Evolutionary conservation across 495 filamentous ascomycete genomes (phyloP).

Genomic region (Neurospora sp.): DNA sequence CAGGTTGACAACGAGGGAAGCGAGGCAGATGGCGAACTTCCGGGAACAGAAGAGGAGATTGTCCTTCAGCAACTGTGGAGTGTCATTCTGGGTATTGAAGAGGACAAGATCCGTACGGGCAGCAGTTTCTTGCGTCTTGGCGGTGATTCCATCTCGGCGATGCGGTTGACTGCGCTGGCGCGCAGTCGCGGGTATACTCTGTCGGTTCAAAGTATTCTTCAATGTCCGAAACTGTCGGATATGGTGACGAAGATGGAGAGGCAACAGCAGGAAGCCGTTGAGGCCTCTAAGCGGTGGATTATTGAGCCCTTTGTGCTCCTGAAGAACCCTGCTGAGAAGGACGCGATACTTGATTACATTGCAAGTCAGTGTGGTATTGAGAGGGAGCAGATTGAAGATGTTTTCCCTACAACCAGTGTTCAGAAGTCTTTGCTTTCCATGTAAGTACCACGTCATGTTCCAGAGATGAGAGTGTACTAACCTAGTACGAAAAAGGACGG

Average conservation of each 20-base stretch:
- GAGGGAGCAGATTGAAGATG: conserved; percentile 37
- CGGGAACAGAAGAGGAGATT: conserved; percentile 19
- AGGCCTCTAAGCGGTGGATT: background rate
- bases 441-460: background rate
- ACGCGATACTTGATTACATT: conserved; percentile 33
- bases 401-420: conserved; percentile 34
- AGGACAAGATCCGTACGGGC: conserved; percentile 20
- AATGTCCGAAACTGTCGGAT: conserved; percentile 18
- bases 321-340: conserved; percentile 9
- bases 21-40: conserved; percentile 1
- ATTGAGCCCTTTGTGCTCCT: conserved; percentile 40
- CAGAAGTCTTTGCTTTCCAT: background rate
- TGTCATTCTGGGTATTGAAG: conserved; percentile 27
- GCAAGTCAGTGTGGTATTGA: conserved; percentile 33
- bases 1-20: background rate
- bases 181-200: conserved; percentile 18
- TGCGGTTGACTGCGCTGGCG: conserved; percentile 36
- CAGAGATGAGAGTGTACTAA: background rate
- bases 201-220: conserved; percentile 31
- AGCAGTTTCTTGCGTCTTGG: conserved; percentile 42
- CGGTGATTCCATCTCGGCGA: conserved; percentile 41
- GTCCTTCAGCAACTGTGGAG: conserved; percentile 38
- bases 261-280: background rate
- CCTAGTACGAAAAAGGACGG: conserved; percentile 47
- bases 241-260: conserved; percentile 8